Conservation (phyloP, 345 rosid genomes). For the Salix arbutifolia region DNA sequence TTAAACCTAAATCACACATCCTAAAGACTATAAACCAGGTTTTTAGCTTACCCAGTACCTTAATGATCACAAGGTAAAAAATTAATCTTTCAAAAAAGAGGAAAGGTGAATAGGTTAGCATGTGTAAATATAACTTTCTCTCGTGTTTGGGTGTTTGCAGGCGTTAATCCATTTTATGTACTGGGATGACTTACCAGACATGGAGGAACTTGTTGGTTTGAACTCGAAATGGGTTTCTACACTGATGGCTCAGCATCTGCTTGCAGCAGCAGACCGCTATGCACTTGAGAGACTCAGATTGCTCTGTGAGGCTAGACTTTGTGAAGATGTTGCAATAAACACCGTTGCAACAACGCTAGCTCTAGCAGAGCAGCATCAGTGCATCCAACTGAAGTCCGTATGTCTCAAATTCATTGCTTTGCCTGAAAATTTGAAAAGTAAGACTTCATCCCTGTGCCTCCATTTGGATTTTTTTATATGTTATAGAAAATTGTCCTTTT, state of each 20-base stretch:
- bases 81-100: background rate
- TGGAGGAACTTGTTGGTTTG: constrained; percentile 27
- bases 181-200: constrained; percentile 29
- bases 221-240: constrained; percentile 23
- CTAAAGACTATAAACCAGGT: background rate
- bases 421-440: constrained; percentile 33
- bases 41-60: background rate
- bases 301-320: constrained; percentile 30
- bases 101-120: background rate
- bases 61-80: background rate
- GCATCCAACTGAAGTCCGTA: constrained; percentile 28
- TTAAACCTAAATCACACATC: background rate
- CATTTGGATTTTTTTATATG: background rate
- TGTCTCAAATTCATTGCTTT: constrained; percentile 32
- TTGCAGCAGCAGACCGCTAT: constrained; percentile 33
- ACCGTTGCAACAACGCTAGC: constrained; percentile 34
- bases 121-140: background rate
- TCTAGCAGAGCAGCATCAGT: constrained; percentile 37
- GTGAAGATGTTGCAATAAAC: constrained; percentile 30
- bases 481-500: background rate
- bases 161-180: constrained; percentile 31
- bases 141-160: constrained; percentile 11
- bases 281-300: constrained; percentile 31
- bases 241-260: constrained; percentile 32
- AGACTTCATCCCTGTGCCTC: background rate